Conservation (phyloP, 2,329 filamentous ascomycete genomes). For the Apiospora rasikravindrae region DNA sequence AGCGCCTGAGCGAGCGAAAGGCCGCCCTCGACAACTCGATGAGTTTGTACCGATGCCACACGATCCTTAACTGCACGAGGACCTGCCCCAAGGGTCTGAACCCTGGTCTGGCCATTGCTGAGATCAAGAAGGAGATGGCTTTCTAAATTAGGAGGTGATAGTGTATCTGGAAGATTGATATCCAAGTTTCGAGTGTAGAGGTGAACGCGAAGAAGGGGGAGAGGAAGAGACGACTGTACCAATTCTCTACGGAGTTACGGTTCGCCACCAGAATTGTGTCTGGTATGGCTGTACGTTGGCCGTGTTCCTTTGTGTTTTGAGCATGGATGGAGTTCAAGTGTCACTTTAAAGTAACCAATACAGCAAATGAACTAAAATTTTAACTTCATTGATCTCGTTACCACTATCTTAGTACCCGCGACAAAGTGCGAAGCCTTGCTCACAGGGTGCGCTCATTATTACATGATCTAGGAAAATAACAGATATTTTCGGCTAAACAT, state of each 20-base stretch:
- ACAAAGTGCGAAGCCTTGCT: not conserved
- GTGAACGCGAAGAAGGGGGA: not conserved
- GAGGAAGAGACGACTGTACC: constrained; percentile 21
- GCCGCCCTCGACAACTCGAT: constrained; percentile 96
- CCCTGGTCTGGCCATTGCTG: constrained; percentile 90
- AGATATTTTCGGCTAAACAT: not conserved
- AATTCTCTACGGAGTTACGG: constrained; percentile 26
- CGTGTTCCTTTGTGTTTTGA: constrained; percentile 25
- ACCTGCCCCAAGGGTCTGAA: constrained; percentile 99
- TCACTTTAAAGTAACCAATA: constrained; percentile 19
- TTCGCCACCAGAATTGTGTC: constrained; percentile 23
- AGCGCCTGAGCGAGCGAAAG: constrained; percentile 87
- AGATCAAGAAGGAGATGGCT: constrained; percentile 98
- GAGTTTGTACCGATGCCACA: constrained; percentile 98
- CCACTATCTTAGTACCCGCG: not conserved
- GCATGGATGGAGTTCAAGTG: constrained; percentile 24
- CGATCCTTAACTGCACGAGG: constrained; percentile 97
- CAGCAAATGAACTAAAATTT: constrained; percentile 16
- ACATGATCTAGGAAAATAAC: not conserved
- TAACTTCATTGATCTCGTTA: constrained; percentile 11
- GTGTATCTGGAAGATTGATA: not conserved
- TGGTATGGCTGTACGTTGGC: constrained; percentile 24
- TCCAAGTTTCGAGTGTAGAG: not conserved
- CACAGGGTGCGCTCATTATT: not conserved
- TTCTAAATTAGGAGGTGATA: constrained; percentile 42